Conservation (phyloP, 2,329 filamentous ascomycete species). For the Phoma herbarum region DNA sequence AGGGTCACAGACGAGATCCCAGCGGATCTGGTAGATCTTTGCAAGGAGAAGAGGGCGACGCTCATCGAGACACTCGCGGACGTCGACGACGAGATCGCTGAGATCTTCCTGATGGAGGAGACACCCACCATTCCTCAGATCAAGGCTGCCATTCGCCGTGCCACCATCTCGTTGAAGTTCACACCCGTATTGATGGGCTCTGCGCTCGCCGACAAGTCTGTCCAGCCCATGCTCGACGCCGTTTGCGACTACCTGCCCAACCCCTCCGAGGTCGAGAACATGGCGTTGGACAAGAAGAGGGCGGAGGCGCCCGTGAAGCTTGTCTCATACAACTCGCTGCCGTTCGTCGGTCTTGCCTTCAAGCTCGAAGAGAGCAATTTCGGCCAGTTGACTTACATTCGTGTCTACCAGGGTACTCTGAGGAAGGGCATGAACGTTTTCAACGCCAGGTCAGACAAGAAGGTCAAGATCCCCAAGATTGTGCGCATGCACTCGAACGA, state of each 20-base stretch:
- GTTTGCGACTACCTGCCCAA: slow-evolving; percentile 97
- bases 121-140: slow-evolving; percentile 83
- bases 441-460: slow-evolving; percentile 94
- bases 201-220: slow-evolving; percentile 90
- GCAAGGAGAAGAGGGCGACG: slow-evolving; percentile 80
- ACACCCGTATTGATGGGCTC: slow-evolving; percentile 96
- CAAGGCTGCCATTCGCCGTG: slow-evolving; percentile 87
- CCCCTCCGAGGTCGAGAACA: slow-evolving; percentile 86
- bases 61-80: slow-evolving; percentile 96
- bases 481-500: slow-evolving; percentile 99
- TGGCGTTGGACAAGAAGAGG: slow-evolving; percentile 83
- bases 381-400: slow-evolving; percentile 96
- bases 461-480: slow-evolving; percentile 94
- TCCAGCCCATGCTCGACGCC: slow-evolving; percentile 96
- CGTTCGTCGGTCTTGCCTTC: slow-evolving; percentile 95
- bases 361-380: slow-evolving; percentile 99
- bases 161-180: slow-evolving; percentile 90
- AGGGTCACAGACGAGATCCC: slow-evolving; percentile 82
- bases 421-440: slow-evolving; percentile 89
- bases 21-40: slow-evolving; percentile 77
- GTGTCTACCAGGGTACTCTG: slow-evolving; percentile 93
- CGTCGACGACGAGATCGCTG: slow-evolving; percentile 96
- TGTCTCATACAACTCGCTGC: slow-evolving; percentile 90
- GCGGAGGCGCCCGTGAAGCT: slow-evolving; percentile 83
- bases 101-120: slow-evolving; percentile 89